Evolutionary conservation across 805 yeast genomes (phyloP).

Genomic region (Candida gorgasii): DNA sequence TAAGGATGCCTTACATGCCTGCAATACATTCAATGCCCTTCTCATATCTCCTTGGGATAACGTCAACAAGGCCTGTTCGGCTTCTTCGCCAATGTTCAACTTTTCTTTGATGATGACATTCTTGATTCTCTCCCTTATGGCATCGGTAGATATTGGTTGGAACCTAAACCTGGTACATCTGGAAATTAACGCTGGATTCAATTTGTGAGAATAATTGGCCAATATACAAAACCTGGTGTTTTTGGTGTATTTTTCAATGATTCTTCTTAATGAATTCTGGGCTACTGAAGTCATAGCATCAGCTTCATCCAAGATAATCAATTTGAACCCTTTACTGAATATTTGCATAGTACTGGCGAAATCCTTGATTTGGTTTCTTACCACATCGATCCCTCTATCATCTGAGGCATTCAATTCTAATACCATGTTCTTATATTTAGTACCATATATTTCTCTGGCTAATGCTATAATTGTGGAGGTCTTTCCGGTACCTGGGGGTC

Average conservation of each 20-base stretch:
- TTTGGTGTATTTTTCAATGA: conserved; percentile 89
- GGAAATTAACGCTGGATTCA: conserved; percentile 91
- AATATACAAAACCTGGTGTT: conserved; percentile 94
- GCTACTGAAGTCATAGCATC: conserved; percentile 92
- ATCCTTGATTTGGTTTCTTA: conserved; percentile 94
- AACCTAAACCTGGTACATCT: conserved; percentile 96
- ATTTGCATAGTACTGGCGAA: conserved; percentile 96
- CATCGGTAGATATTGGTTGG: conserved; percentile 69
- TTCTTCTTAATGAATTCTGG: conserved; percentile 77
- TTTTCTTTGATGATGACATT: conserved; percentile 71
- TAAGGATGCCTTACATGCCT: conserved; percentile 83
- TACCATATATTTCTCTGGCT: conserved; percentile 81
- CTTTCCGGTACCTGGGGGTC: conserved; percentile 94
- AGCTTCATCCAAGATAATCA: conserved; percentile 93
- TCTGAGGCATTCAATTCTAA: conserved; percentile 89
- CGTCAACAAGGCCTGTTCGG: conserved; percentile 62
- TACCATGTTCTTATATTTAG: conserved; percentile 81
- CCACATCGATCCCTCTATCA: conserved; percentile 97
- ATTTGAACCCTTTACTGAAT: conserved; percentile 79
- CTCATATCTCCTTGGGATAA: conserved; percentile 97
- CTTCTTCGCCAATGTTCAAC: conserved; percentile 57
- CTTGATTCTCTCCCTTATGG: conserved; percentile 67
- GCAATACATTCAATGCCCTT: conserved; percentile 87
- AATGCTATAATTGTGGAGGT: conserved; percentile 85
- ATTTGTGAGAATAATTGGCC: conserved; percentile 93